These are phyloP conservation scores for Platismatia glauca DNA, from an alignment of 495 filamentous ascomycete genomes.

Conservation along the genomic window DNA sequence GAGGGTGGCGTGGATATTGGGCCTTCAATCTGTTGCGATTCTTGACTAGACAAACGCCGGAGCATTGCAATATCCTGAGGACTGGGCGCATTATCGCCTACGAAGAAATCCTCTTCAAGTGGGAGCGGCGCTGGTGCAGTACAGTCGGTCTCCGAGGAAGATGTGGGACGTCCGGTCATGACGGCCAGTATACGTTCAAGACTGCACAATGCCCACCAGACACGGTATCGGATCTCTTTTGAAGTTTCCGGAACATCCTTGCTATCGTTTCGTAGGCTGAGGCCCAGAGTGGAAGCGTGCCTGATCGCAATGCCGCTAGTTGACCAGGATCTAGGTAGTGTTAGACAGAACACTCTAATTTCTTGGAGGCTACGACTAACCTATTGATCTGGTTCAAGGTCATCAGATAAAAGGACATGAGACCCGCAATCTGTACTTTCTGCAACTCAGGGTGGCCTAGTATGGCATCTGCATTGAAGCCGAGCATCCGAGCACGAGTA, in stretches of 20 bases:
- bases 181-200: conserved; percentile 52
- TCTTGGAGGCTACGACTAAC: conserved; percentile 31
- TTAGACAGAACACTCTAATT: background rate
- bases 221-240: conserved; percentile 54
- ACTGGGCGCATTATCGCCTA: background rate
- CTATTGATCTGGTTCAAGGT: conserved; percentile 54
- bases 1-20: conserved; percentile 14
- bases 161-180: conserved; percentile 58
- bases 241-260: conserved; percentile 40
- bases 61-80: background rate
- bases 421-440: conserved; percentile 50
- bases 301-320: conserved; percentile 53
- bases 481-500: conserved; percentile 50
- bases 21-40: conserved; percentile 11
- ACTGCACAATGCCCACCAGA: conserved; percentile 59
- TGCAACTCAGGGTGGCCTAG: conserved; percentile 54
- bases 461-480: conserved; percentile 44
- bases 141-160: conserved; percentile 49
- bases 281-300: conserved; percentile 50
- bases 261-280: conserved; percentile 55
- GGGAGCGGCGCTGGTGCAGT: conserved; percentile 53
- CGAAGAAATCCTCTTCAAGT: conserved; percentile 44
- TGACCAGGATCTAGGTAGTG: conserved; percentile 48
- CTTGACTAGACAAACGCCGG: conserved; percentile 14
- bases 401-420: conserved; percentile 55